These are phyloP conservation scores for Hyaloscypha bicolor DNA, from an alignment of 495 filamentous ascomycete species.

Conservation along the genomic window DNA sequence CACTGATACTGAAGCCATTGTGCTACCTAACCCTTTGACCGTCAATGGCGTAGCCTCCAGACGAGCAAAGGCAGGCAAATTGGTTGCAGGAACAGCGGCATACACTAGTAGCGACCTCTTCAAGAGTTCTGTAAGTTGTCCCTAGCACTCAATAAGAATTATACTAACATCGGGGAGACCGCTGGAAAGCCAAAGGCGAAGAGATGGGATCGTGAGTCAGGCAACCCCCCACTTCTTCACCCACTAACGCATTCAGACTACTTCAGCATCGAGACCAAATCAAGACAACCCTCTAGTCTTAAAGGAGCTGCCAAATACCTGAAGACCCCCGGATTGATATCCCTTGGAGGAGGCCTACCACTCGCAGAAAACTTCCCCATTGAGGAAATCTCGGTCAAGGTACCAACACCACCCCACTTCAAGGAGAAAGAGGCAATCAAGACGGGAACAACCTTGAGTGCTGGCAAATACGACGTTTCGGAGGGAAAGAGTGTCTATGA, in stretches of 20 bases:
- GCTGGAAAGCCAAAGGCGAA: slow-evolving; percentile 75
- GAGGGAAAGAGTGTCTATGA: slow-evolving; percentile 65
- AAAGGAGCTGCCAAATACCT: slow-evolving; percentile 80
- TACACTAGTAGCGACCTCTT: slow-evolving; percentile 79
- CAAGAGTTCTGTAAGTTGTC: slow-evolving; percentile 63
- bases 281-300: slow-evolving; percentile 63
- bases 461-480: slow-evolving; percentile 81
- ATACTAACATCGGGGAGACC: slow-evolving; percentile 33
- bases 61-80: slow-evolving; percentile 65
- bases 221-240: slow-evolving; percentile 33
- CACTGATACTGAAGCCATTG: slow-evolving; percentile 30
- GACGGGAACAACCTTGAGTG: slow-evolving; percentile 55
- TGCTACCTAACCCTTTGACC: slow-evolving; percentile 62
- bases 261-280: slow-evolving; percentile 57
- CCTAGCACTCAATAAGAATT: not conserved
- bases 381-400: slow-evolving; percentile 66
- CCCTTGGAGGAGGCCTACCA: slow-evolving; percentile 89
- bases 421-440: slow-evolving; percentile 61
- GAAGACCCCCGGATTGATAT: slow-evolving; percentile 75
- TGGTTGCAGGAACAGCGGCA: slow-evolving; percentile 77
- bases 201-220: slow-evolving; percentile 77
- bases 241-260: slow-evolving; percentile 43
- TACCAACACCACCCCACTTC: slow-evolving; percentile 68
- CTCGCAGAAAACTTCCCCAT: slow-evolving; percentile 89
- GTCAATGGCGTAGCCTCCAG: slow-evolving; percentile 68